A percentile compares a stretch with the other conserved stretches of the same genome.
These are phyloP conservation scores for Penicillium sp. DNA, from an alignment of 2,329 filamentous ascomycete species.

Conservation along the genomic window DNA sequence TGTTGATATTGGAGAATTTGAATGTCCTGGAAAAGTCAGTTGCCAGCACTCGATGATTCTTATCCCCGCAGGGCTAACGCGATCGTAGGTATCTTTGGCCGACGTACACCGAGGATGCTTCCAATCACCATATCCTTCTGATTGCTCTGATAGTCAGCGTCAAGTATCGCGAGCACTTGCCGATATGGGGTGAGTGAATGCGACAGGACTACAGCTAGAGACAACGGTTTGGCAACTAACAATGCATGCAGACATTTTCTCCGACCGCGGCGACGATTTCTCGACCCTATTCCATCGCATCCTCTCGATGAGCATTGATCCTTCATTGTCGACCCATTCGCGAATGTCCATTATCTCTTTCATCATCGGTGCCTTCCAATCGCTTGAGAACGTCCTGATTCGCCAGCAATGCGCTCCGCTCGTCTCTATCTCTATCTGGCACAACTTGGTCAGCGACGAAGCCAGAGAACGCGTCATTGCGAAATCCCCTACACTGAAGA, in stretches of 20 bases:
- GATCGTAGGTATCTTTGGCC: conserved; percentile 79
- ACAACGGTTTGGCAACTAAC: conserved; percentile 27
- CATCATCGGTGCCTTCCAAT: conserved; percentile 87
- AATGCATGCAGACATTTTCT: conserved; percentile 60
- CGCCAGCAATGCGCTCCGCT: conserved; percentile 94
- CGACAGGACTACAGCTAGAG: not conserved
- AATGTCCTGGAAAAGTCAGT: conserved; percentile 77
- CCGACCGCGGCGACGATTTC: conserved; percentile 72
- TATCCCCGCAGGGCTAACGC: conserved; percentile 18
- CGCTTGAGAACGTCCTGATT: conserved; percentile 78
- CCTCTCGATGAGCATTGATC: conserved; percentile 76
- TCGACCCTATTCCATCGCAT: conserved; percentile 83
- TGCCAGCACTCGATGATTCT: not conserved
- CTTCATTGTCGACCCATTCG: conserved; percentile 59
- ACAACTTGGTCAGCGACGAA: conserved; percentile 76
- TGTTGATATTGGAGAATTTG: conserved; percentile 80
- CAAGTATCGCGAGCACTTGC: conserved; percentile 79
- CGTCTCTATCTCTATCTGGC: conserved; percentile 93
- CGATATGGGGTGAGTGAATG: conserved; percentile 69
- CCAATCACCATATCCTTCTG: conserved; percentile 85
- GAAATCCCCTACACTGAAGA: conserved; percentile 68
- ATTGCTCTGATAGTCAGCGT: conserved; percentile 80
- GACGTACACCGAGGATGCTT: conserved; percentile 78
- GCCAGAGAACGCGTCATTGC: conserved; percentile 68
- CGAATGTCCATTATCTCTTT: conserved; percentile 83